Evolutionary conservation across 192 early-diverging fungal species (phyloP), one percentile per base, ranked within the genome.

Genomic region (Phlyctochytrium bullatum): DNA sequence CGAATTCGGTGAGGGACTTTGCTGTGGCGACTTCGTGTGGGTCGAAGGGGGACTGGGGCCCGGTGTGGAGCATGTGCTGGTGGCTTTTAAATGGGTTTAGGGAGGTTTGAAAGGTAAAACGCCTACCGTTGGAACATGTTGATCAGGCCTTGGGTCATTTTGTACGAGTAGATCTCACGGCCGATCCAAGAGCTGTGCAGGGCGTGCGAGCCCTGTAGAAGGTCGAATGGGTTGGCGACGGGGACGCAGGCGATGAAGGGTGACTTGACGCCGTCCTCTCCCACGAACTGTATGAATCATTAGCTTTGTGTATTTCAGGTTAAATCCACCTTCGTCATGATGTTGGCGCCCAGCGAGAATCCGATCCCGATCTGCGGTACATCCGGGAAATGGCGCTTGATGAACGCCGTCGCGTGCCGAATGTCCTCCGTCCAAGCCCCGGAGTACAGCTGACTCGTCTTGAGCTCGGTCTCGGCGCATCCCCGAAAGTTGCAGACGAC

Each of bases 401-500:
- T 82, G 47, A 87, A 73, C 24, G 70, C 74, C 3, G 90, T 68
- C 2, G 83, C 82, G 53, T 81, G 71, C 31, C 88, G 78, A 20
- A 89, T 52, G 82, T 98, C 96, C 0, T 91, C 86, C 2, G 94
- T 97, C 50, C 83, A 87, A 0, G 86, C 84, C 33, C 89, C 96
- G 61, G 82, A 89, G 79, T 93, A 98, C 33, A 97, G 75, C 54
- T 91, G 83, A 29, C 86, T 80, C 0, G 91, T 88, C 2, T 83
- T 90, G 28, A 98, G 71, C 64, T 88, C 77, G 2, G 90, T 86
- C n/a, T 86, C 85, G 3, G 89, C 93, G 74, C 93, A 96, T 3
- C 94, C 96, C 34, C 96, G 86, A 62, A 83, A 88, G 82, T 98
- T 98, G 68, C 92, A 82, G 24, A 96, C 93, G 0, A 95, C 92